Conservation (phyloP, 1,284 basidiomycete genomes). For the Macrocystidia cucumis region DNA sequence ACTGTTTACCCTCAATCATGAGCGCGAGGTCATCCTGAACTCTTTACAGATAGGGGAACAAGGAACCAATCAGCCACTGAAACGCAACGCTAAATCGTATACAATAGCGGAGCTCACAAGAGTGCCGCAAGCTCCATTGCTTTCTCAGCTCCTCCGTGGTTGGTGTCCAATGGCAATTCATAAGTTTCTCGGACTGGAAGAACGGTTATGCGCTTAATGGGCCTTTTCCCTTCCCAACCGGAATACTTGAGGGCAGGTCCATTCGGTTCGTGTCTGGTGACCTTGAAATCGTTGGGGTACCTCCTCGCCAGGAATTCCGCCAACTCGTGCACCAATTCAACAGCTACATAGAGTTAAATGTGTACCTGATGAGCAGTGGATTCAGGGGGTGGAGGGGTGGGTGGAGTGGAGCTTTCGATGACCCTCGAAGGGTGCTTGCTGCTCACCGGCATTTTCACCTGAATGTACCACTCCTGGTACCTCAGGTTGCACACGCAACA, state of each 20-base stretch:
- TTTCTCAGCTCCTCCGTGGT: conserved; percentile 35
- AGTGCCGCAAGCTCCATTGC: conserved; percentile 54
- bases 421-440: not conserved
- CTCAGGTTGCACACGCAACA: conserved; percentile 42
- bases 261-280: conserved; percentile 30
- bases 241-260: conserved; percentile 12
- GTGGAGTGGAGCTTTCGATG: too few species aligned
- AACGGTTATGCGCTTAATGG: conserved; percentile 46
- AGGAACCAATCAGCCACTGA: not conserved
- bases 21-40: conserved; percentile 71
- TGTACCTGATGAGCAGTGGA: too few species aligned
- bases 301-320: conserved; percentile 57
- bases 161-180: conserved; percentile 32
- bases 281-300: conserved; percentile 51
- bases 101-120: conserved; percentile 30
- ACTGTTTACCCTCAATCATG: conserved; percentile 59
- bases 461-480: conserved; percentile 41
- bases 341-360: conserved; percentile 26
- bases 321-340: conserved; percentile 59
- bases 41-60: conserved; percentile 10
- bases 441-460: conserved; percentile 45
- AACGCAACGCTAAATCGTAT: not conserved
- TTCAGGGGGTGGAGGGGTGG: too few species aligned
- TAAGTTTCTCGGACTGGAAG: conserved; percentile 42
- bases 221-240: conserved; percentile 40